Conservation (phyloP, 2,329 filamentous ascomycete genomes). For the Penicillium thymicola region DNA sequence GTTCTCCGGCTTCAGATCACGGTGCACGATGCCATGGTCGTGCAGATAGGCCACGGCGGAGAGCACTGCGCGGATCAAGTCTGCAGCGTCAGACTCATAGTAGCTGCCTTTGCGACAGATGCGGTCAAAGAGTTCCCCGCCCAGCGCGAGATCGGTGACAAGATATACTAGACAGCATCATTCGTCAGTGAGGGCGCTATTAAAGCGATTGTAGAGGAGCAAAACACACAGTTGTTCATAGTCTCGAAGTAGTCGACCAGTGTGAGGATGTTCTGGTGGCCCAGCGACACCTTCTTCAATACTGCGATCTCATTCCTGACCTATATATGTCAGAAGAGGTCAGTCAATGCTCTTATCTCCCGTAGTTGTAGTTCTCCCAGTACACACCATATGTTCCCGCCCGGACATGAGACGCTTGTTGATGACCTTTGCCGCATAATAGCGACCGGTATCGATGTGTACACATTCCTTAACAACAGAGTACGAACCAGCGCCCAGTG, state of each 20-base stretch:
- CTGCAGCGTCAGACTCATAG: slow-evolving; percentile 94
- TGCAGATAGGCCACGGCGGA: slow-evolving; percentile 98
- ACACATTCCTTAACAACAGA: slow-evolving; percentile 99
- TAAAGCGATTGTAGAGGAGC: not conserved
- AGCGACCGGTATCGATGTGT: slow-evolving; percentile 94
- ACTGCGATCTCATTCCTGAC: slow-evolving; percentile 98
- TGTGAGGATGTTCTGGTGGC: slow-evolving; percentile 95
- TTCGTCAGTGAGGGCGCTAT: slow-evolving; percentile 15
- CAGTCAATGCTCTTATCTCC: slow-evolving; percentile 5
- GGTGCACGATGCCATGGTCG: slow-evolving; percentile 97
- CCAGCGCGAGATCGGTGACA: slow-evolving; percentile 92
- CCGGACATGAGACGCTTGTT: slow-evolving; percentile 98
- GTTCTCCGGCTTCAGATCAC: slow-evolving; percentile 96
- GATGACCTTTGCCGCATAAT: slow-evolving; percentile 99
- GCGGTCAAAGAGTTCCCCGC: slow-evolving; percentile 94
- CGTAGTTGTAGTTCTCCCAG: not conserved
- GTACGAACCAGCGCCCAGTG: slow-evolving; percentile 91
- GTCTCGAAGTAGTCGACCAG: slow-evolving; percentile 99
- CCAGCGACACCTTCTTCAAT: slow-evolving; percentile 97
- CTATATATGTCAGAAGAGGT: slow-evolving; percentile 44
- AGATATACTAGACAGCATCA: slow-evolving; percentile 66
- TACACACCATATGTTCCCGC: slow-evolving; percentile 86
- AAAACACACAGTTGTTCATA: slow-evolving; percentile 79
- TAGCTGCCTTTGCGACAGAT: slow-evolving; percentile 99
- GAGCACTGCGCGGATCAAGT: slow-evolving; percentile 88